Percentiles rank a stretch among this genome's conserved stretches.
Evolutionary conservation across 495 filamentous ascomycete genomes (phyloP).

Genomic region (Daldinia concentrica): DNA sequence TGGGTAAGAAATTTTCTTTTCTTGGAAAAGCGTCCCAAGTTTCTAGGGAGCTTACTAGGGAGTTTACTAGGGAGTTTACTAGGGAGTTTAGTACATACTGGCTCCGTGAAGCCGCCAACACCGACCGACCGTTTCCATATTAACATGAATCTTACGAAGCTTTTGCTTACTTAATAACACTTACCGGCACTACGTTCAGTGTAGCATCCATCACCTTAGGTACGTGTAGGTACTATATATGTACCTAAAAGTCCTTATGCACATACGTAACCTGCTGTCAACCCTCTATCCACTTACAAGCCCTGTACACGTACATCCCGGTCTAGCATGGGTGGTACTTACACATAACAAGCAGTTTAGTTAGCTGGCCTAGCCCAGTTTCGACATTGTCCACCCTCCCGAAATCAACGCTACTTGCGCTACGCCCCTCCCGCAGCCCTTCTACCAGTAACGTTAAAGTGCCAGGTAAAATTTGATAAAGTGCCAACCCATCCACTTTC

Average conservation of each 20-base stretch:
- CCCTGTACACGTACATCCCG: conserved; percentile 27
- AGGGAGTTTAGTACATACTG: neutral
- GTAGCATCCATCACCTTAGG: neutral
- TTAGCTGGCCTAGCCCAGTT: conserved; percentile 36
- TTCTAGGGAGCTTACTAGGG: neutral
- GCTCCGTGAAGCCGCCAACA: neutral
- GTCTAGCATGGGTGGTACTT: conserved; percentile 30
- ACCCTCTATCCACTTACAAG: conserved; percentile 15
- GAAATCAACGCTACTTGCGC: conserved; percentile 26
- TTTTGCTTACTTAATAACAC: neutral
- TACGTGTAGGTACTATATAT: neutral
- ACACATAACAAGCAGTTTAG: conserved; percentile 31
- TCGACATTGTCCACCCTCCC: conserved; percentile 29
- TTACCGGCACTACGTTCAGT: neutral
- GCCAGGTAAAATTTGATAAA: too few relatives aligned
- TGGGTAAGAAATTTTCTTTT: conserved; percentile 4
- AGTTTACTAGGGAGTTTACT: neutral
- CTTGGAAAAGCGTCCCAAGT: conserved; percentile 1
- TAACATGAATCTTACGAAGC: neutral
- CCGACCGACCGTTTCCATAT: neutral
- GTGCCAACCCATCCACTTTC: too few relatives aligned
- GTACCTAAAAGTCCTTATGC: conserved; percentile 3
- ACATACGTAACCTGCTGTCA: conserved; percentile 36
- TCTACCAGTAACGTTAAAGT: too few relatives aligned
- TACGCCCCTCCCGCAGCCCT: conserved; percentile 39